Conservation (phyloP, 129 eudicot species). For the Arctium lappa region DNA sequence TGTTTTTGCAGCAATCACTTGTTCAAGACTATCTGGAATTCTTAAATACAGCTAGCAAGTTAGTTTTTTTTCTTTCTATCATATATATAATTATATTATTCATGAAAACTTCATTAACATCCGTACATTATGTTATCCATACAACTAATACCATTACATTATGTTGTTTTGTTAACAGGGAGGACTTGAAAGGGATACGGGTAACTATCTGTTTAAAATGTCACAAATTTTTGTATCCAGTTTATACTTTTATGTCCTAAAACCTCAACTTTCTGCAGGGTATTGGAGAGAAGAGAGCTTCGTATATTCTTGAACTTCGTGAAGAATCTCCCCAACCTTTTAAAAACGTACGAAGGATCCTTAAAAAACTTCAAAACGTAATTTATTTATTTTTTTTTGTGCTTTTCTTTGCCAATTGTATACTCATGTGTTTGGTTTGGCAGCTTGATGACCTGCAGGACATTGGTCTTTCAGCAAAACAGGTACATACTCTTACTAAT, state of each 20-base stretch:
- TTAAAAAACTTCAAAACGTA: not conserved
- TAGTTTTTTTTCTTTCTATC: conserved; percentile 29
- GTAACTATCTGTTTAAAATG: conserved; percentile 28
- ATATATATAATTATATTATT: not conserved
- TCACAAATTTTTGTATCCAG: not conserved
- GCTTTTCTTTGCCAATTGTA: not conserved
- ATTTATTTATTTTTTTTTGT: not conserved
- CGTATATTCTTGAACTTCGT: conserved; percentile 74
- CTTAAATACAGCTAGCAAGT: conserved; percentile 85
- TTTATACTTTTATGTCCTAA: not conserved
- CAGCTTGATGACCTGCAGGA: conserved; percentile 85
- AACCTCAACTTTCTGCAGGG: conserved; percentile 39
- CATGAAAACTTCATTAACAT: not conserved
- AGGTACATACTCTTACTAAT: conserved; percentile 38
- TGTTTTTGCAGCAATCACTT: conserved; percentile 54
- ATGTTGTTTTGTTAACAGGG: conserved; percentile 47
- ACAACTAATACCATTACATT: conserved; percentile 7
- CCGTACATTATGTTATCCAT: not conserved
- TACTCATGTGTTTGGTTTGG: conserved; percentile 10
- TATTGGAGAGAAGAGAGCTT: conserved; percentile 86
- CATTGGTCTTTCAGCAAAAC: conserved; percentile 85
- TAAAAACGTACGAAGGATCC: conserved; percentile 53
- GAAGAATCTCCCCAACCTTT: conserved; percentile 85
- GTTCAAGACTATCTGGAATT: conserved; percentile 62
- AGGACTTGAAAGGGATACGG: conserved; percentile 57